phyloP scores from a whole-genome alignment of 805 yeast species.

The Candida hispaniensis region DNA sequence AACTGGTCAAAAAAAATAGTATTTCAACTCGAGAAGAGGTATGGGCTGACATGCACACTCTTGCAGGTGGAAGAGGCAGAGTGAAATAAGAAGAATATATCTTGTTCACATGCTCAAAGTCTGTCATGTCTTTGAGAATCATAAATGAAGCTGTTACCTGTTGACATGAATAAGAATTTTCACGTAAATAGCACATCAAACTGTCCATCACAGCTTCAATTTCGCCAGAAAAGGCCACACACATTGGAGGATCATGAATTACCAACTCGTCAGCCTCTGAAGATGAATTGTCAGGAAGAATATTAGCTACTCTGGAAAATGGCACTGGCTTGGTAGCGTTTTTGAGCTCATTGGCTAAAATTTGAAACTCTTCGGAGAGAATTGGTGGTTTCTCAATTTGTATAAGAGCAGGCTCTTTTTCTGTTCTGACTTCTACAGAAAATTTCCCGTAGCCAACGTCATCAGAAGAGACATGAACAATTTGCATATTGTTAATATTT shows the following conservation, averaged over 20 bases:
- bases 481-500: constrained; percentile 34
- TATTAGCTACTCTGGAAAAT: too few relatives aligned
- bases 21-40: constrained; percentile 42
- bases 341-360: too few relatives aligned
- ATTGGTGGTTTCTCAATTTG: too few relatives aligned
- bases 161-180: constrained; percentile 18
- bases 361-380: neutral
- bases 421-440: neutral
- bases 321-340: too few relatives aligned
- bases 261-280: too few relatives aligned
- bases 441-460: neutral
- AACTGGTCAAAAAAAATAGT: constrained; percentile 41
- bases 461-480: constrained; percentile 28
- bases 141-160: constrained; percentile 52
- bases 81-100: constrained; percentile 49
- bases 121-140: constrained; percentile 50
- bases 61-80: constrained; percentile 68
- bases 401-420: neutral
- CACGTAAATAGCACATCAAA: neutral
- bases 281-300: too few relatives aligned
- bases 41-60: constrained; percentile 67
- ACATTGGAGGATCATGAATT: neutral
- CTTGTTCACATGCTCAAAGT: constrained; percentile 51
- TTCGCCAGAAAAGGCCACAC: constrained; percentile 5
- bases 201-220: constrained; percentile 1